phyloP scores from a whole-genome alignment of 2,329 filamentous ascomycete genomes.

The Aspergillus uvarum region DNA sequence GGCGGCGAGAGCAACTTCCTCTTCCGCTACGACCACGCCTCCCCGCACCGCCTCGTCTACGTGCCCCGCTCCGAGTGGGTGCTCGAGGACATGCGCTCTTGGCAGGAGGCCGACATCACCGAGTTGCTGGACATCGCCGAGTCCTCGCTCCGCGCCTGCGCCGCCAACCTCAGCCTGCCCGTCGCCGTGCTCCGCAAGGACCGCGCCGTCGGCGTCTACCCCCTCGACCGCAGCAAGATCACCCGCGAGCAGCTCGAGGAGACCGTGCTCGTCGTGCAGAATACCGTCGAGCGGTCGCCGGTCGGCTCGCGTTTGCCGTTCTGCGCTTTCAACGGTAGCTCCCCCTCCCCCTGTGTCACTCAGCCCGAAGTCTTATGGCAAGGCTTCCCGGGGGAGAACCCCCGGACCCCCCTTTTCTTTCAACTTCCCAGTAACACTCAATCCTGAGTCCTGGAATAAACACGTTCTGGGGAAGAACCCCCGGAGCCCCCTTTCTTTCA shows the following conservation, averaged over 20 bases:
- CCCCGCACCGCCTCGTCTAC: conserved; percentile 66
- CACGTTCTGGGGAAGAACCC: no score
- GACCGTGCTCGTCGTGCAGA: conserved; percentile 90
- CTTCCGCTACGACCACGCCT: conserved; percentile 70
- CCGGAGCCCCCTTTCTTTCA: no score
- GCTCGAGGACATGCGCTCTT: conserved; percentile 55
- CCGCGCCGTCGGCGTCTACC: conserved; percentile 76
- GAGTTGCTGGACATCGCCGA: conserved; percentile 87
- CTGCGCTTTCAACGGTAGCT: conserved; percentile 85
- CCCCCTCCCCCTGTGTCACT: neutral
- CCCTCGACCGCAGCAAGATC: conserved; percentile 64
- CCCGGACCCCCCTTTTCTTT: no score
- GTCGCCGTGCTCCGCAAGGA: conserved; percentile 84
- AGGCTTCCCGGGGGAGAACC: no score
- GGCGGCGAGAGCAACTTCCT: conserved; percentile 96
- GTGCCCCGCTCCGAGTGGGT: conserved; percentile 61
- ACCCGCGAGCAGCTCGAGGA: conserved; percentile 89
- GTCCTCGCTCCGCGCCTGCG: conserved; percentile 75
- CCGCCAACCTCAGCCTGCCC: conserved; percentile 74
- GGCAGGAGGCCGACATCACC: conserved; percentile 66
- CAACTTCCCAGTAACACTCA: no score
- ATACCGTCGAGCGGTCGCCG: conserved; percentile 78
- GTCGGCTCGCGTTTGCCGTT: conserved; percentile 75
- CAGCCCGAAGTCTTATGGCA: no score
- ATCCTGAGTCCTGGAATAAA: no score